Evolutionary conservation across 2,329 filamentous ascomycete species (phyloP).

Genomic region (Graphium sp.): DNA sequence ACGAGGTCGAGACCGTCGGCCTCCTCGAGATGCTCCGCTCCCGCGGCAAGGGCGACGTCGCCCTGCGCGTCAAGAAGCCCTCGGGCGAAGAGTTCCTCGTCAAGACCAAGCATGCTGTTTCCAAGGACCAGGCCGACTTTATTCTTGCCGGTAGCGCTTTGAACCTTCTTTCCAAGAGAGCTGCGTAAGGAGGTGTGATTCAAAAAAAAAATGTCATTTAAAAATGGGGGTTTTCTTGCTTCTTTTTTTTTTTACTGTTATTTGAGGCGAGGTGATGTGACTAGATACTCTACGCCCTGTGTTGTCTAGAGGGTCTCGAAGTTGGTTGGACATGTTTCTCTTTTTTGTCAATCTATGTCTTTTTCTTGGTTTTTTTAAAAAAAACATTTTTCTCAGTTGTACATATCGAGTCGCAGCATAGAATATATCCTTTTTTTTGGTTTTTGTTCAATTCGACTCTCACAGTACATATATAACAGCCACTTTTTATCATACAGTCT

Average conservation of each 20-base stretch:
- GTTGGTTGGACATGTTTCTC: too few species aligned
- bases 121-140: constrained; percentile 78
- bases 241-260: constrained; percentile 1
- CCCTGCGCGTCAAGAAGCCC: constrained; percentile 45
- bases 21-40: constrained; percentile 65
- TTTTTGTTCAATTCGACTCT: background rate
- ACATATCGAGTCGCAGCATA: background rate
- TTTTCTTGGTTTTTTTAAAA: background rate
- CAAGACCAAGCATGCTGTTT: constrained; percentile 74
- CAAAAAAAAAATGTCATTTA: background rate
- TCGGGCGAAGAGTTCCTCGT: constrained; percentile 51
- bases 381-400: background rate
- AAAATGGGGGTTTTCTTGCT: background rate
- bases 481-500: background rate
- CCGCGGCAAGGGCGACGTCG: constrained; percentile 63
- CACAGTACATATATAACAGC: background rate
- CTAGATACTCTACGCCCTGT: too few species aligned
- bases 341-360: too few species aligned
- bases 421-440: constrained; percentile 1
- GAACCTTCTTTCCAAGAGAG: constrained; percentile 63
- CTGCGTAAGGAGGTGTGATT: background rate
- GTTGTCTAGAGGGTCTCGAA: too few species aligned
- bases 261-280: background rate
- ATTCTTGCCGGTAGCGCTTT: constrained; percentile 86
- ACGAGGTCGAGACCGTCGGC: constrained; percentile 68